A percentile compares a stretch with the other conserved stretches of the same genome.
phyloP scores from a whole-genome alignment of 345 rosid genomes.

The Sisymbrium altissimum region DNA sequence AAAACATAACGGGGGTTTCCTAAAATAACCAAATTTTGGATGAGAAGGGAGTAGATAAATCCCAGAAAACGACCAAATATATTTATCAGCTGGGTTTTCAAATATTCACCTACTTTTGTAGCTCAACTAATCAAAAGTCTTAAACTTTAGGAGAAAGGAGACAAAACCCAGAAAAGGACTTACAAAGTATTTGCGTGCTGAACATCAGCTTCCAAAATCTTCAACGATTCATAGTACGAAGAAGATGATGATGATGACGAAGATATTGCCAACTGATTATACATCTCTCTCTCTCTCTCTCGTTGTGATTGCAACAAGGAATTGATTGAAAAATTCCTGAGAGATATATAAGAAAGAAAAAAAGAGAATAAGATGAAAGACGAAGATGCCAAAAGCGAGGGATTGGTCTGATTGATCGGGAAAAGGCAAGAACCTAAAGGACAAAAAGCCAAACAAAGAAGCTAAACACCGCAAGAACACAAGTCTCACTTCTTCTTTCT shows the following conservation, averaged over 20 bases:
- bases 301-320: constrained; percentile 6
- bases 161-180: constrained; percentile 39
- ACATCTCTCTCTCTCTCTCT: constrained; percentile 22
- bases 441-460: constrained; percentile 25
- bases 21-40: constrained; percentile 13
- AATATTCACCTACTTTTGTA: constrained; percentile 6
- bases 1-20: constrained; percentile 16
- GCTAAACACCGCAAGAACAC: constrained; percentile 28
- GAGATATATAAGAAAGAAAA: not conserved
- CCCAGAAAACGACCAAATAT: constrained; percentile 3
- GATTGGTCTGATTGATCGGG: constrained; percentile 35
- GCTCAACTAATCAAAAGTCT: constrained; percentile 30
- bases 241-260: constrained; percentile 26
- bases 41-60: constrained; percentile 1
- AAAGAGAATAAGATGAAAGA: constrained; percentile 25
- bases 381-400: constrained; percentile 29
- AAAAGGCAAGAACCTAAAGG: constrained; percentile 34
- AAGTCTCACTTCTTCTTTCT: constrained; percentile 37
- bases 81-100: constrained; percentile 14
- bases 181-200: constrained; percentile 85
- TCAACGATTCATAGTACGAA: constrained; percentile 72
- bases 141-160: constrained; percentile 12
- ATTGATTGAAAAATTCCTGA: not conserved
- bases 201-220: constrained; percentile 79
- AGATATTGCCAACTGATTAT: constrained; percentile 33